Evolutionary conservation across 768 basidiomycete species (phyloP).

Genomic region (Steccherinum ochraceum): DNA sequence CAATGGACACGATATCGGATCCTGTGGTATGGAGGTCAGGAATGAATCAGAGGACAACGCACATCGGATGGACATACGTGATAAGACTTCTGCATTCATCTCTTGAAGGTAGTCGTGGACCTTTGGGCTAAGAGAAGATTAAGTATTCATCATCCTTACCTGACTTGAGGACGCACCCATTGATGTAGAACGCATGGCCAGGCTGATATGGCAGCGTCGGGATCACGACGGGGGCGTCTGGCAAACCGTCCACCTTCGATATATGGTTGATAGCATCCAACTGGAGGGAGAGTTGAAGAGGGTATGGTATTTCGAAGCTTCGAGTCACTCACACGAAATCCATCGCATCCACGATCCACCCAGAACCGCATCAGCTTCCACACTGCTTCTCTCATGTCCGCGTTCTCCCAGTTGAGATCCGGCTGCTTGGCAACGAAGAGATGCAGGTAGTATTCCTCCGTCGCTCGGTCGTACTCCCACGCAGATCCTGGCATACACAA

Average conservation of each 20-base stretch:
- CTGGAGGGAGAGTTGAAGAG: conserved; percentile 31
- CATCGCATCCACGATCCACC: conserved; percentile 70
- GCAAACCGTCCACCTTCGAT: conserved; percentile 55
- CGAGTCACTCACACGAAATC: conserved; percentile 60
- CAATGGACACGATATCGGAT: conserved; percentile 56
- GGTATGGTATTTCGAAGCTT: background rate
- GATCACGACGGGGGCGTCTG: conserved; percentile 57
- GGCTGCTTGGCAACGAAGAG: conserved; percentile 63
- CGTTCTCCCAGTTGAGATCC: conserved; percentile 75
- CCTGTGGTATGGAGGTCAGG: conserved; percentile 32
- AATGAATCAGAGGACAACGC: background rate
- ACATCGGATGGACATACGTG: conserved; percentile 35
- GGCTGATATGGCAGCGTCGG: conserved; percentile 47
- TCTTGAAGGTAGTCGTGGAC: conserved; percentile 65
- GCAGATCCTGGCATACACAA: conserved; percentile 20
- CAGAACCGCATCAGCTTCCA: conserved; percentile 67
- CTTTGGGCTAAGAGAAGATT: conserved; percentile 55
- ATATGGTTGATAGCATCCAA: conserved; percentile 71
- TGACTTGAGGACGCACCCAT: conserved; percentile 56
- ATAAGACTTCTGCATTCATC: conserved; percentile 57
- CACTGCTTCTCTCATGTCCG: conserved; percentile 43
- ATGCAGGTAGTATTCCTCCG: conserved; percentile 70
- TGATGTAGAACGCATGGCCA: conserved; percentile 46
- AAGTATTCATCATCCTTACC: too few relatives aligned
- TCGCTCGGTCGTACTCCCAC: conserved; percentile 63